Percentiles rank a stretch among this genome's conserved stretches.
Evolutionary conservation across 2,329 filamentous ascomycete genomes (phyloP).

Genomic region (Apiospora aurea): DNA sequence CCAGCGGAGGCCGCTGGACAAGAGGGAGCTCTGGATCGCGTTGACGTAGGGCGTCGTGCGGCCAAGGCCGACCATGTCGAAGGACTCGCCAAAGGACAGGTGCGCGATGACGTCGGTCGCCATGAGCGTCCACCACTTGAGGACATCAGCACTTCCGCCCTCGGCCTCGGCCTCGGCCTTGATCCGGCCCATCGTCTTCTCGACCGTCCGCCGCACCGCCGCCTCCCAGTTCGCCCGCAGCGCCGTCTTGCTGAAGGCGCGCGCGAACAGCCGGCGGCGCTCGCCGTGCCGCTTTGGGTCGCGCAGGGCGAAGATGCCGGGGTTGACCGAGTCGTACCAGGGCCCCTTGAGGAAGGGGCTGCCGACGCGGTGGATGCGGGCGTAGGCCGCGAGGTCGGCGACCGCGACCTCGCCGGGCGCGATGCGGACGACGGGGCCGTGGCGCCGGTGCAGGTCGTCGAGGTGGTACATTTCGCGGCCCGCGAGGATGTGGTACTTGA

Average conservation of each 20-base stretch:
- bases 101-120: conserved; percentile 61
- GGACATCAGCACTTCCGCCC: conserved; percentile 44
- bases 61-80: conserved; percentile 51
- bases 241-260: conserved; percentile 10
- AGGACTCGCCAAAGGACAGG: conserved; percentile 62
- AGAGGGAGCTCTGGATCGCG: conserved; percentile 44
- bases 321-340: neutral
- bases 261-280: conserved; percentile 1
- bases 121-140: conserved; percentile 62
- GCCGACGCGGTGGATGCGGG: conserved; percentile 34
- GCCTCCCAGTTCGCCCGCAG: neutral
- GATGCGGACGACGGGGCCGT: conserved; percentile 21
- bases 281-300: neutral
- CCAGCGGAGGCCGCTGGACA: conserved; percentile 34
- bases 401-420: conserved; percentile 37
- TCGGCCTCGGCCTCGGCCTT: conserved; percentile 44
- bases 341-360: neutral
- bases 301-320: neutral
- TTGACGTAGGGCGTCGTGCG: conserved; percentile 50
- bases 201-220: neutral
- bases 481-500: conserved; percentile 22
- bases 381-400: conserved; percentile 31
- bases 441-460: conserved; percentile 23
- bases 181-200: conserved; percentile 45
- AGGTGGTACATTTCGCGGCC: conserved; percentile 21